These are phyloP conservation scores for Cercophora samala DNA, from an alignment of 495 filamentous ascomycete genomes.

Conservation along the genomic window DNA sequence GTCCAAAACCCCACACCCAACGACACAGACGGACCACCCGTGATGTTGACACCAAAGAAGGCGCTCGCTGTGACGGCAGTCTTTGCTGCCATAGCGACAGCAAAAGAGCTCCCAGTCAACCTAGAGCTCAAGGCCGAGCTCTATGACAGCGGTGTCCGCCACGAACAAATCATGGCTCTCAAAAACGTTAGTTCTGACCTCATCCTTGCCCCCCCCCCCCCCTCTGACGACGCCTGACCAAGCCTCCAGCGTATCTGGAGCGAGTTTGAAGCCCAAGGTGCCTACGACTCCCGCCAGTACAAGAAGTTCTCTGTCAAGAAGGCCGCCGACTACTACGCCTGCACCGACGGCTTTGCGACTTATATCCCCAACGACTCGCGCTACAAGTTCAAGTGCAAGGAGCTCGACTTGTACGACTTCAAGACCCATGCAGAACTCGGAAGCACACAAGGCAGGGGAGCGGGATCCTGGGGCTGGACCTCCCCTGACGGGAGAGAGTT, in stretches of 20 bases:
- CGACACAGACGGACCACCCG: not conserved
- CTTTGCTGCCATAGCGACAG: slow-evolving; percentile 30
- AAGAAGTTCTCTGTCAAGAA: slow-evolving; percentile 27
- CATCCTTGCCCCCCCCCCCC: too few species aligned
- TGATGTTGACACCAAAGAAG: slow-evolving; percentile 10
- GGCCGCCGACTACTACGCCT: slow-evolving; percentile 33
- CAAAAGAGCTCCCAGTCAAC: slow-evolving; percentile 35
- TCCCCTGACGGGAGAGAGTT: slow-evolving; percentile 54
- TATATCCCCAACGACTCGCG: slow-evolving; percentile 42
- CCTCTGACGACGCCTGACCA: too few species aligned
- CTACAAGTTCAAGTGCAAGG: slow-evolving; percentile 51
- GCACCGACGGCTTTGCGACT: slow-evolving; percentile 46
- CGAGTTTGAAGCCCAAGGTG: slow-evolving; percentile 34
- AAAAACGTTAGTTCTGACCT: slow-evolving; percentile 30
- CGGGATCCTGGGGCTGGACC: slow-evolving; percentile 55
- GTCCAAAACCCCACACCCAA: not conserved
- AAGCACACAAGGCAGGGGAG: slow-evolving; percentile 38
- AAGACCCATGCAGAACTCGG: slow-evolving; percentile 50
- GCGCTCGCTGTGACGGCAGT: slow-evolving; percentile 34
- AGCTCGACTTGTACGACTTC: slow-evolving; percentile 55
- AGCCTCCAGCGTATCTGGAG: slow-evolving; percentile 32
- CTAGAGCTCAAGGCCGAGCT: slow-evolving; percentile 28
- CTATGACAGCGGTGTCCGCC: slow-evolving; percentile 46
- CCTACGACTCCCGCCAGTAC: slow-evolving; percentile 40
- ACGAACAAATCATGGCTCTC: slow-evolving; percentile 45